Conservation (phyloP, 1,139 yeast species). For the Nakaseomyces nivariensis region DNA sequence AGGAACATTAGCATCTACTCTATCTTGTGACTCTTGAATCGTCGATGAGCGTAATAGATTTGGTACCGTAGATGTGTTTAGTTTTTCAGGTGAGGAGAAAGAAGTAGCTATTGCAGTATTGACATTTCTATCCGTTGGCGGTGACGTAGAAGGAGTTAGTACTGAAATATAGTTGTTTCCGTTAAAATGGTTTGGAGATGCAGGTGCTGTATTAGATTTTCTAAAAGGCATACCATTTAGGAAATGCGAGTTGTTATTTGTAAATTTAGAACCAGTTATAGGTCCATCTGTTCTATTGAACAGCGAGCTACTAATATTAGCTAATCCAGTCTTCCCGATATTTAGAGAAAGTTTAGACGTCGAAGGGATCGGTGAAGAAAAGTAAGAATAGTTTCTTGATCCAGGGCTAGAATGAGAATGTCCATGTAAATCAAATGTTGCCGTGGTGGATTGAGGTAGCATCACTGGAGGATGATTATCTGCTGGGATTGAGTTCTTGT, state of each 20-base stretch:
- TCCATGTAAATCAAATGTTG: constrained; percentile 1
- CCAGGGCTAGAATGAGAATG: not conserved
- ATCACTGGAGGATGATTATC: not conserved
- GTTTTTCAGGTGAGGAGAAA: not conserved
- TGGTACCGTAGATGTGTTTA: not conserved
- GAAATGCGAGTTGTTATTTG: not conserved
- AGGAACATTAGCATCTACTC: constrained; percentile 1
- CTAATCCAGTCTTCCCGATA: not conserved
- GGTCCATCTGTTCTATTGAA: not conserved
- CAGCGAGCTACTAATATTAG: not conserved
- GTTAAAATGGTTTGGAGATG: constrained; percentile 19
- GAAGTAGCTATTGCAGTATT: not conserved
- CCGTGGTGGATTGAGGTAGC: not conserved
- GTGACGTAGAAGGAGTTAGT: constrained; percentile 19
- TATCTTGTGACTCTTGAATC: not conserved
- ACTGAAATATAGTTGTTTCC: constrained; percentile 7
- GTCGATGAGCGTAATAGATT: constrained; percentile 1
- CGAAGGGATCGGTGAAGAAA: constrained; percentile 4
- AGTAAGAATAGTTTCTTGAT: constrained; percentile 5
- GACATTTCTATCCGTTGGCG: not conserved
- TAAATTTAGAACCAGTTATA: not conserved
- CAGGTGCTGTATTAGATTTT: constrained; percentile 26
- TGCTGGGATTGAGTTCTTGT: not conserved
- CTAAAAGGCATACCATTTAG: constrained; percentile 7
- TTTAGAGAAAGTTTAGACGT: not conserved